A percentile compares a stretch with the other conserved stretches of the same genome.
These are phyloP conservation scores for Diaporthe vaccinii DNA, from an alignment of 2,329 filamentous ascomycete genomes.

Conservation along the genomic window DNA sequence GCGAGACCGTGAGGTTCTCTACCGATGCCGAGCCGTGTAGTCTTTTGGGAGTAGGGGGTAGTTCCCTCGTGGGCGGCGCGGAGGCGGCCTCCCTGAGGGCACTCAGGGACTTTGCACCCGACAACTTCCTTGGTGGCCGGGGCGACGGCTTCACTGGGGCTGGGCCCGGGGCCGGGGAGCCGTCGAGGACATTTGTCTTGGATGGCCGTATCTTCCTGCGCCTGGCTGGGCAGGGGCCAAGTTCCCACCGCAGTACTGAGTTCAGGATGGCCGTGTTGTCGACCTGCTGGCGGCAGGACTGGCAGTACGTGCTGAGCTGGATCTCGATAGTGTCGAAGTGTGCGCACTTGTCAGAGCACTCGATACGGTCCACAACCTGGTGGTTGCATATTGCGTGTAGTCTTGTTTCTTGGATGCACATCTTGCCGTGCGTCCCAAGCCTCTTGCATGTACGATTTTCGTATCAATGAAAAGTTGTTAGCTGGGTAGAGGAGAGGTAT, in stretches of 20 bases:
- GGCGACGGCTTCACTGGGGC: neutral
- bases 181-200: neutral
- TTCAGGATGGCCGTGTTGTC: slow-evolving; percentile 36
- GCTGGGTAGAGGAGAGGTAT: neutral
- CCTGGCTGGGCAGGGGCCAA: neutral
- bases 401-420: slow-evolving; percentile 39
- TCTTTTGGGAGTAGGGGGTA: slow-evolving; percentile 9
- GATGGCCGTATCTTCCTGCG: slow-evolving; percentile 21
- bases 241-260: slow-evolving; percentile 24
- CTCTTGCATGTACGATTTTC: neutral
- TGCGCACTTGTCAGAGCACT: slow-evolving; percentile 36
- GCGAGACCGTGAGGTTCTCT: slow-evolving; percentile 3
- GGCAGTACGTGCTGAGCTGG: slow-evolving; percentile 39
- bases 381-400: slow-evolving; percentile 39
- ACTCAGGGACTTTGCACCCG: slow-evolving; percentile 11
- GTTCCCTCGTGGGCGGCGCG: slow-evolving; percentile 19
- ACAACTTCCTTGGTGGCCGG: slow-evolving; percentile 9
- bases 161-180: neutral
- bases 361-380: slow-evolving; percentile 24
- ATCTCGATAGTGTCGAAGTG: slow-evolving; percentile 37
- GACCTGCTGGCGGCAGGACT: slow-evolving; percentile 36
- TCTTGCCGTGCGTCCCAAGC: slow-evolving; percentile 10
- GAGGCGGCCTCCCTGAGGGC: slow-evolving; percentile 27
- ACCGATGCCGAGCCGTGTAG: neutral
- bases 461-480: neutral